Base-by-base conservation (phyloP, 148 eudicot genomes). In the Chenopodium berlandieri region DNA sequence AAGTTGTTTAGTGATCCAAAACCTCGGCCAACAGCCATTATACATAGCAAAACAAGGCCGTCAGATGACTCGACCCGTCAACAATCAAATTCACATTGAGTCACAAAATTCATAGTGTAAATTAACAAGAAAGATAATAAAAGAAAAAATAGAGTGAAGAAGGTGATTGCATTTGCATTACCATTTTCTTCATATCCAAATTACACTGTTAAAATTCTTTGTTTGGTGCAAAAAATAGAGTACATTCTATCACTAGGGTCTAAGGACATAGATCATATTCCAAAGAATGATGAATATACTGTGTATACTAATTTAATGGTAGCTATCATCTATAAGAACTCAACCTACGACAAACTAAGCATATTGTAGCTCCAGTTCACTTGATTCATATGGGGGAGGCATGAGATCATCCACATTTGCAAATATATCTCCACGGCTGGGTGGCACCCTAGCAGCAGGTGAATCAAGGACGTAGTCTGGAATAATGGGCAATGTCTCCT, bases 381-480 rank as follows among this genome's bases (percentile, higher is more conserved):
- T 85, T 27, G 85, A 60, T 76, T 86, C 74, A 78, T 91, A 95
- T 13, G 92, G 97, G 76, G 93, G 88, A 76, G 99, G 99, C 66
- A 97, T 85, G 86, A 89, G 71, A 58, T 79, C 84, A 52, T 90
- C 82, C 64, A 83, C 88, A 73, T 89, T 83, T 11, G 91, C 86
- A 54, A 97, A 97, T 16, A 81, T 88, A 82, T 91, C 92, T 34
- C 86, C 87, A 69, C 83, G 85, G 71, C 87, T 85, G 13, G 88
- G 82, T 2, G 88, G 86, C 23, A 84, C 85, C 85, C 81, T 88
- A 7, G 84, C 90, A 62, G 91, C 71, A 27, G 93, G 86, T 87
- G 93, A 85, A 89, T 97, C 99, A 89, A 97, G 83, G 16, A 97
- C 95, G 22, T 78, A 86, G 83, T 97, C 99, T 2, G 99, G 97